These are phyloP conservation scores for Saturnispora sekii DNA, from an alignment of 805 yeast species.

Conservation along the genomic window DNA sequence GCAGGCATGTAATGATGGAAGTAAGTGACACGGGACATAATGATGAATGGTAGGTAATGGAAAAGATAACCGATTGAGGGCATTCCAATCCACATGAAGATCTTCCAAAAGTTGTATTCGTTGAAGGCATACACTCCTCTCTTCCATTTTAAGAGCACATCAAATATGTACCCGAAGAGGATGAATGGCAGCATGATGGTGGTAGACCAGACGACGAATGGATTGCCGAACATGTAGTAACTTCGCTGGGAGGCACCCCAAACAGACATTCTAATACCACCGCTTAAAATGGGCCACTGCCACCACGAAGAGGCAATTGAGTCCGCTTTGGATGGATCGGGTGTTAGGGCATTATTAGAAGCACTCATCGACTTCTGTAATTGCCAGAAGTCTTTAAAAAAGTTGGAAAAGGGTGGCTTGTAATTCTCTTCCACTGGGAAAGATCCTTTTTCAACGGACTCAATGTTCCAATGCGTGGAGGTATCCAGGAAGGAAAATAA, in stretches of 20 bases:
- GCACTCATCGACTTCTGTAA: constrained; percentile 77
- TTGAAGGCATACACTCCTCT: constrained; percentile 46
- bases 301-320: constrained; percentile 67
- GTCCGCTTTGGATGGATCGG: constrained; percentile 64
- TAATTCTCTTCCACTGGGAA: constrained; percentile 28
- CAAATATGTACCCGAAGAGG: constrained; percentile 14
- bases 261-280: constrained; percentile 68
- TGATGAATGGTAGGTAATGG: constrained; percentile 64
- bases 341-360: constrained; percentile 71
- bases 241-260: constrained; percentile 51
- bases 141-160: constrained; percentile 41
- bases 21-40: constrained; percentile 82
- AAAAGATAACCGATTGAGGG: constrained; percentile 79
- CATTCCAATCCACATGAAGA: constrained; percentile 56
- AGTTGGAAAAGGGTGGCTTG: constrained; percentile 39
- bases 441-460: constrained; percentile 49
- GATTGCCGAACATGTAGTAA: constrained; percentile 51
- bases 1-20: constrained; percentile 85
- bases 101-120: constrained; percentile 20
- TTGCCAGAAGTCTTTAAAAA: constrained; percentile 60
- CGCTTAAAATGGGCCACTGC: constrained; percentile 70
- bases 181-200: constrained; percentile 3
- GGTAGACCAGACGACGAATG: constrained; percentile 24
- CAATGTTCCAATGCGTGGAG: constrained; percentile 75
- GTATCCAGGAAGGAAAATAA: constrained; percentile 32